Evolutionary conservation across 495 filamentous ascomycete species (phyloP), one percentile per base, ranked within the genome.

Genomic region (Bathelium albidoporum): DNA sequence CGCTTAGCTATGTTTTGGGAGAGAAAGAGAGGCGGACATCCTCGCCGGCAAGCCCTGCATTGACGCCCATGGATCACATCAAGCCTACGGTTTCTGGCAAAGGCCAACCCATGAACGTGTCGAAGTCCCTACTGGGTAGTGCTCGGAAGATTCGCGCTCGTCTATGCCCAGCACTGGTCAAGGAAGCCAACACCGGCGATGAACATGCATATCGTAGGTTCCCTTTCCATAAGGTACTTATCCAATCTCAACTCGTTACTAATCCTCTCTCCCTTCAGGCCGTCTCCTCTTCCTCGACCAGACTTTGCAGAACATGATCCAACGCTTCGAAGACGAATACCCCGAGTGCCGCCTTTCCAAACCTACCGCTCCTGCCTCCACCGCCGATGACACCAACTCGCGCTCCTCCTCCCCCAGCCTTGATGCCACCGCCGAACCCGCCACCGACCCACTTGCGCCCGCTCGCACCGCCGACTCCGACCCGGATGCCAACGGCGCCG

Each of bases 311-410:
- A 84, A 85, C 65, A 96, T 98, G 77, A 96, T 97, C 71, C 83
- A 88, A 70, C 89, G 94, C 22, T 98, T 98, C 66, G 94, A 97
- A 71, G 86, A 93, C 69, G 92, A 96, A 74, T 98, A 90, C 69
- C 94, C 94, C 12, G 94, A 97, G 70, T 93, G 87, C 1, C 85
- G 90, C 16, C 74, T 91, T 16, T 32, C 71, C n/a, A 63, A 72
- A 18, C 70, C 69, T 12, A 24, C 32, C 24, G 43, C 49, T 5
- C 66, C 70, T 49, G 5, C 36, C 28, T 60, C 58, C 39, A 44
- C n/a, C n/a, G n/a, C n/a, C n/a, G n/a, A n/a, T n/a, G n/a, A n/a
- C n/a, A 59, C 62, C 14, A 69, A 65, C n/a, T 68, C 70, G 1
- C 49, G 58, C 58, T 66, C 64, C 16, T 32, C 49, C 1, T 63